Percentiles rank a stretch among this genome's conserved stretches.
Evolutionary conservation across 139 green algal species (phyloP).

Genomic region (Desmodesmus armatus): DNA sequence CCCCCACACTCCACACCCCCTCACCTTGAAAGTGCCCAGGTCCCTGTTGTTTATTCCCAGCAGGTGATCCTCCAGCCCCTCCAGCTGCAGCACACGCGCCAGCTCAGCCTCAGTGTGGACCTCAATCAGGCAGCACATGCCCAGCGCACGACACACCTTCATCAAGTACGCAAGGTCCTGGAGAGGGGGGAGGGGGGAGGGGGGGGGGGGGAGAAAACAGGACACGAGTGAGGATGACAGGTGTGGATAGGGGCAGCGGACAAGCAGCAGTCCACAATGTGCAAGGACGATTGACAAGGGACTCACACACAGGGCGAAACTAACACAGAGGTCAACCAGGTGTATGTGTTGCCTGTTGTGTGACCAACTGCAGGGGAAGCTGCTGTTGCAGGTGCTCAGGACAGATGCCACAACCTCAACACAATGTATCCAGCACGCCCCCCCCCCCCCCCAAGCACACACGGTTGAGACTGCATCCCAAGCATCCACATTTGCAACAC

Average conservation of each 20-base stretch:
- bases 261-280: not conserved
- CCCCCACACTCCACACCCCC: too few relatives aligned
- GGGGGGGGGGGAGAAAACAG: not conserved
- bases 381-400: too few relatives aligned
- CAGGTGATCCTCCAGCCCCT: constrained; percentile 82
- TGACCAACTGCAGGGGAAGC: too few relatives aligned
- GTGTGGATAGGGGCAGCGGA: not conserved
- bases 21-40: constrained; percentile 94
- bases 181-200: not conserved
- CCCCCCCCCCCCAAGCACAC: not conserved
- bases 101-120: constrained; percentile 94
- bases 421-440: not conserved
- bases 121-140: constrained; percentile 78
- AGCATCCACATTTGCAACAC: too few relatives aligned
- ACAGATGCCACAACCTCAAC: not conserved
- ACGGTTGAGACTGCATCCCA: too few relatives aligned
- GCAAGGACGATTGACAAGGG: not conserved
- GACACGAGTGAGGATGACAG: not conserved
- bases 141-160: constrained; percentile 76
- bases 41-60: constrained; percentile 99
- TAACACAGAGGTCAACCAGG: too few relatives aligned
- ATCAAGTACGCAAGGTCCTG: constrained; percentile 93
- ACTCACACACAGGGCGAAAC: not conserved
- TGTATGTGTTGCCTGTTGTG: too few relatives aligned
- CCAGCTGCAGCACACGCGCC: constrained; percentile 89